Evolutionary conservation across 2,329 filamentous ascomycete species (phyloP).

Genomic region (Curvularia lunata): DNA sequence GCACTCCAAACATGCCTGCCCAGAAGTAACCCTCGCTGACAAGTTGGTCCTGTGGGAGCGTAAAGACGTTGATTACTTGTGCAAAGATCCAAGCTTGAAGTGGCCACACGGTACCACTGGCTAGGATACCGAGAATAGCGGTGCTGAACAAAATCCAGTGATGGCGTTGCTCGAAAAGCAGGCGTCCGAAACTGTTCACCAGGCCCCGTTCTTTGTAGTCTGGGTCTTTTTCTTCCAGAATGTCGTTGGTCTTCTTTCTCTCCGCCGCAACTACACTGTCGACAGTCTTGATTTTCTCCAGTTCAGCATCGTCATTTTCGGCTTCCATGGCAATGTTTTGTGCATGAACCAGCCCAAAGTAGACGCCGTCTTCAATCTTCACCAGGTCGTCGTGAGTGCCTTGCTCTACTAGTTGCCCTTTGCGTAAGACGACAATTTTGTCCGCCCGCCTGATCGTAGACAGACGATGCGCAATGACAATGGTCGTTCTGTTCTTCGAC

Average conservation of each 20-base stretch:
- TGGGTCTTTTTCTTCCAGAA: conserved; percentile 22
- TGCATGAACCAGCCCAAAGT: conserved; percentile 68
- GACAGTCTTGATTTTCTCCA: conserved; percentile 27
- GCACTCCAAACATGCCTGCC: conserved; percentile 69
- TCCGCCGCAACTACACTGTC: conserved; percentile 20
- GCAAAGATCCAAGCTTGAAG: conserved; percentile 50
- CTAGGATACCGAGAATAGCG: conserved; percentile 38
- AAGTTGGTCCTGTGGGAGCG: conserved; percentile 37
- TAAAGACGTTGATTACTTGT: conserved; percentile 48
- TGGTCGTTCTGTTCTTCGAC: conserved; percentile 69
- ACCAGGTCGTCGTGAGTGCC: conserved; percentile 79
- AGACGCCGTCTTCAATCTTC: conserved; percentile 64
- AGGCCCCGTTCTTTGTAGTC: conserved; percentile 42
- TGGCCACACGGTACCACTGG: conserved; percentile 47
- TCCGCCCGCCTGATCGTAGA: conserved; percentile 80
- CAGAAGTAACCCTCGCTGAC: conserved; percentile 60
- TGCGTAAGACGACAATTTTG: conserved; percentile 76
- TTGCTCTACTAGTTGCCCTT: conserved; percentile 73
- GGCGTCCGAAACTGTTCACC: conserved; percentile 40
- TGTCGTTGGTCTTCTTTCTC: conserved; percentile 9
- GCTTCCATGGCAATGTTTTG: conserved; percentile 42
- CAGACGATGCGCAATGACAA: conserved; percentile 79
- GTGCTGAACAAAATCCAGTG: conserved; percentile 45
- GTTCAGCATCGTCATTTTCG: conserved; percentile 26
- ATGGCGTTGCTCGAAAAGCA: conserved; percentile 44